Evolutionary conservation across 805 yeast genomes (phyloP).

Genomic region (Teunomyces tritomae): DNA sequence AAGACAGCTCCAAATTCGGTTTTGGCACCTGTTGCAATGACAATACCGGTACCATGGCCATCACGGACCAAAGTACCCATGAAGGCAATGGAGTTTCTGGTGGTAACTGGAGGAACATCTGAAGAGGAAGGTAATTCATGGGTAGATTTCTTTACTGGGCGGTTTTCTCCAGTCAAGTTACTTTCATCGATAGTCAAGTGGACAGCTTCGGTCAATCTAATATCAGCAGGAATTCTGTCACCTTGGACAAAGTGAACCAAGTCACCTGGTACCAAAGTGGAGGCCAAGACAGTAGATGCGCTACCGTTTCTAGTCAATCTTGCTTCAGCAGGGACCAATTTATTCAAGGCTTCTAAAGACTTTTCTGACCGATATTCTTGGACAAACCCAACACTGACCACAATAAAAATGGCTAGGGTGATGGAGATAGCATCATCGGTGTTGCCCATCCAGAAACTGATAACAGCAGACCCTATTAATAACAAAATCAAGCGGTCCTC

Average conservation of each 20-base stretch:
- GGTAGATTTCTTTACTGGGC: conserved; percentile 70
- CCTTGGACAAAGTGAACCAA: conserved; percentile 86
- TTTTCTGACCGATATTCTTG: conserved; percentile 96
- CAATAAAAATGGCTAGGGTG: conserved; percentile 86
- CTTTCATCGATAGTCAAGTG: conserved; percentile 89
- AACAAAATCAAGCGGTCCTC: conserved; percentile 89
- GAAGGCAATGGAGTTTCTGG: conserved; percentile 77
- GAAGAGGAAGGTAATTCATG: conserved; percentile 39
- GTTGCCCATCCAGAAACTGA: conserved; percentile 92
- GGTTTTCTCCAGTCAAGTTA: conserved; percentile 92
- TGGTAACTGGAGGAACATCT: conserved; percentile 53
- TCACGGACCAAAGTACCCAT: conserved; percentile 98
- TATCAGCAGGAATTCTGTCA: conserved; percentile 95
- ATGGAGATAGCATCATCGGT: conserved; percentile 94
- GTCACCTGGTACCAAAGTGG: conserved; percentile 93
- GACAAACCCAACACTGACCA: conserved; percentile 94
- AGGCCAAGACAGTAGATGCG: conserved; percentile 79
- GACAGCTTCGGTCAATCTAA: conserved; percentile 73
- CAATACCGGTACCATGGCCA: conserved; percentile 93
- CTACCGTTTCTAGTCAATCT: conserved; percentile 82
- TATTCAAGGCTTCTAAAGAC: conserved; percentile 87
- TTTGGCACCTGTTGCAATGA: conserved; percentile 81
- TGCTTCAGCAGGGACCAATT: conserved; percentile 95
- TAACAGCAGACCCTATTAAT: conserved; percentile 83
- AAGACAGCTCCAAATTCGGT: conserved; percentile 95